Evolutionary conservation across 495 filamentous ascomycete genomes (phyloP), one percentile per base, ranked within the genome.

Genomic region (Parmelia sp.): DNA sequence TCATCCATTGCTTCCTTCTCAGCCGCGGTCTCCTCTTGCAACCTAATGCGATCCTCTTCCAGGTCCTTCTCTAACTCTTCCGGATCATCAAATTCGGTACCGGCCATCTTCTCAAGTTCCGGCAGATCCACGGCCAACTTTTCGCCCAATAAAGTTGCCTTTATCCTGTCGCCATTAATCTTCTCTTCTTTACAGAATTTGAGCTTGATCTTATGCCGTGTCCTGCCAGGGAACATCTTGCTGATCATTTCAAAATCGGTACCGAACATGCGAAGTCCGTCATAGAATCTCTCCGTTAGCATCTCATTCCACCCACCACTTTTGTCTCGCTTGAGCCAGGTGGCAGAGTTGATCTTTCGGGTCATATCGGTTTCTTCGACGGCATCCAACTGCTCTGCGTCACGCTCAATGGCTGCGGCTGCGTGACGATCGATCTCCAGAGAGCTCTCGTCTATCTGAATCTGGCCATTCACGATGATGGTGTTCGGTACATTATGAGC

Each of bases 101-200:
- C 82, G 29, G 88, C 83, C 74, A 86, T 76, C 45, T 80, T 75
- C 55, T 87, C 82, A 72, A 87, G 92, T 58, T 86, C 82, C 2
- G 83, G 81, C 58, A 92, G 79, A 70, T 89, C 84, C 64, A 89
- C 85, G 42, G 69, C 63, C 57, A 85, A 77, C 11, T 77, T 78
- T 53, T 84, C 83, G 29, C 83, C 79, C 55, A 86, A 75, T 10
- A 97, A 78, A 1, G 88, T 86, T 8, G 80, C 80, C 49, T 86
- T 87, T 68, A 98, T 84, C 55, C 83, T 80, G 19, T 78, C 72
- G 4, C 89, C 85, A 67, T 90, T 80, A n/a, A 82, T 76, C n/a
- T 84, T 80, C 75, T 97, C 95, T 75, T 98, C 94, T 60, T 88
- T 89, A 67, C 88, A 90, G 77, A 95, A 98, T 74, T 97, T 98